Evolutionary conservation across 495 filamentous ascomycete species (phyloP), one percentile per base, ranked within the genome.

Genomic region (Penicillium egyptiacum): DNA sequence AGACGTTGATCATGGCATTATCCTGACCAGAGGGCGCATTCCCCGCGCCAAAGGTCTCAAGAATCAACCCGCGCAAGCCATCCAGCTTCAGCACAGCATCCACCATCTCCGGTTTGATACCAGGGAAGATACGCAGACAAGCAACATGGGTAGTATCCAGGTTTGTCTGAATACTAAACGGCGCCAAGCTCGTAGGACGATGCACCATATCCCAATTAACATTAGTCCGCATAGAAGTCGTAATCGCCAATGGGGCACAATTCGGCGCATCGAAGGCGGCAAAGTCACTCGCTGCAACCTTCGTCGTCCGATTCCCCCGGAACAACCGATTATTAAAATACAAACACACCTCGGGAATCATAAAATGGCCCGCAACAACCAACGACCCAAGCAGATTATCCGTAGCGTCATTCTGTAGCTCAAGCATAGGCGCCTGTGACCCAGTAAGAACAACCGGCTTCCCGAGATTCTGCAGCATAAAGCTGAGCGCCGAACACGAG

Each of bases 261-360:
- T 96, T 98, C 7, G 93, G 93, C 12, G 88, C 89, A 44, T 83
- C 84, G 65, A 98, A 98, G 3, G 92, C 94, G 17, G 86, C 82
- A 68, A 96, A 96, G 39, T 89, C 85, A 48, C 86, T 88, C 1
- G 94, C 88, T 22, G 92, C 92, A 33, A 93, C 82, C 72, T 98
- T 98, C 55, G 90, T 96, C 3, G 87, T 81, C 43, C 94, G 82
- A 68, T 97, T 97, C 14, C 92, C 94, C 14, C 94, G 86, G 70
- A 89, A 96, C n/a, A 98, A 82, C 47, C 81, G 89, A 74, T 95
- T 88, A 70, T 94, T 89, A 79, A 98, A 98, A 77, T 95, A 97
- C 44, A 98, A 79, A 68, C 91, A 93, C 30, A 98, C 92, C 69
- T 98, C 94, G 0, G 94, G 92, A 59, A 98, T 92, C 76, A 91